Conservation (phyloP, 306 rosid genomes). For the Vachellia pachyceras region DNA sequence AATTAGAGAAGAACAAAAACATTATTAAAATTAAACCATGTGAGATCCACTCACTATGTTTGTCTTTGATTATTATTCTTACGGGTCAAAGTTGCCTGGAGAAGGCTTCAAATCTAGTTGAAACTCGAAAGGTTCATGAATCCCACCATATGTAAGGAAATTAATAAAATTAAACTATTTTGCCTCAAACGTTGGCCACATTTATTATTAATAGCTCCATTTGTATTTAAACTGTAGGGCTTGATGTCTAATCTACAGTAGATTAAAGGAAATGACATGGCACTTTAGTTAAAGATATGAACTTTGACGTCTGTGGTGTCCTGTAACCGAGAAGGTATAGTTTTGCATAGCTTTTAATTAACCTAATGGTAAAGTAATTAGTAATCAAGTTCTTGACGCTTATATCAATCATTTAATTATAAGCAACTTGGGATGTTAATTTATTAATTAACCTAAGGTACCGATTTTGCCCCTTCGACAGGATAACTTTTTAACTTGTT, state of each 20-base stretch:
- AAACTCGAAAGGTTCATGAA: neutral
- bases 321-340: neutral
- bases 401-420: neutral
- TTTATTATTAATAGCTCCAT: neutral
- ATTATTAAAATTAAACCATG: too few relatives aligned
- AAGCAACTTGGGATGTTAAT: neutral
- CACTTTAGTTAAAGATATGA: neutral
- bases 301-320: neutral
- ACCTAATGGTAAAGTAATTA: neutral
- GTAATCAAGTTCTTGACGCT: neutral
- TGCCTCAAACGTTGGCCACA: neutral
- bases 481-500: neutral
- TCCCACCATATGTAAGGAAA: neutral
- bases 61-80: conserved; percentile 2
- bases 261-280: neutral
- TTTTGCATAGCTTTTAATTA: neutral
- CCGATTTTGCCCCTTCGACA: neutral
- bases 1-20: too few relatives aligned
- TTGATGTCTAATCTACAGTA: neutral
- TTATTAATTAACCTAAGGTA: neutral
- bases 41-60: neutral
- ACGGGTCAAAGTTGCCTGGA: conserved; percentile 8
- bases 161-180: neutral
- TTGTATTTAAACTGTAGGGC: neutral
- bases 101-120: conserved; percentile 5